These are phyloP conservation scores for Rutstroemia sp. DNA, from an alignment of 2,329 filamentous ascomycete genomes.

Conservation along the genomic window DNA sequence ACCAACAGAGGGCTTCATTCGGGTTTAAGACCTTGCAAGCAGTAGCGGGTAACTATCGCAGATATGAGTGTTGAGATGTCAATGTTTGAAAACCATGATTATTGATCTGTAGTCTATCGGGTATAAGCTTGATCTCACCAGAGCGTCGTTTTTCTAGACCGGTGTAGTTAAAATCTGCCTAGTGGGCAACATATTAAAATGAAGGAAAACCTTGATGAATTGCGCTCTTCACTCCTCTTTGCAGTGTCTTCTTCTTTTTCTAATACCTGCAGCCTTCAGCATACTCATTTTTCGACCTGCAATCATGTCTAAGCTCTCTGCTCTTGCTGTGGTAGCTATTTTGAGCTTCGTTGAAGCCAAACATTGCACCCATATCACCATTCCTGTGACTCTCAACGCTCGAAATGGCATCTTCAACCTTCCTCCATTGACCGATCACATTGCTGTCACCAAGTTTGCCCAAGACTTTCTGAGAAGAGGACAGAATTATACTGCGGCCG, in stretches of 20 bases:
- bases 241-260: too few relatives aligned
- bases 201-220: too few relatives aligned
- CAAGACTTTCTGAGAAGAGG: conserved; percentile 1
- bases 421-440: neutral
- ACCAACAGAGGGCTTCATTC: too few relatives aligned
- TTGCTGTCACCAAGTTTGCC: neutral
- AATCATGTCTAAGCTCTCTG: neutral
- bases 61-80: too few relatives aligned
- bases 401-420: conserved; percentile 5
- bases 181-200: too few relatives aligned
- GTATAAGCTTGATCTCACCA: too few relatives aligned
- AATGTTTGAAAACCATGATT: too few relatives aligned
- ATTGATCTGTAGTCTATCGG: too few relatives aligned
- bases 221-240: neutral
- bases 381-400: conserved; percentile 6
- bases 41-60: too few relatives aligned
- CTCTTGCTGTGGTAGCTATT: neutral
- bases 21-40: too few relatives aligned
- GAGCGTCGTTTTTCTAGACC: neutral
- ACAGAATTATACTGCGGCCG: conserved; percentile 1
- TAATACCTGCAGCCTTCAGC: neutral
- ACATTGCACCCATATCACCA: neutral
- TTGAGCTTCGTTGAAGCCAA: conserved; percentile 4
- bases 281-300: neutral
- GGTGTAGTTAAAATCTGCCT: neutral